Conservation (phyloP, 2,329 filamentous ascomycete species). For the Teratosphaeria zuluensis region DNA sequence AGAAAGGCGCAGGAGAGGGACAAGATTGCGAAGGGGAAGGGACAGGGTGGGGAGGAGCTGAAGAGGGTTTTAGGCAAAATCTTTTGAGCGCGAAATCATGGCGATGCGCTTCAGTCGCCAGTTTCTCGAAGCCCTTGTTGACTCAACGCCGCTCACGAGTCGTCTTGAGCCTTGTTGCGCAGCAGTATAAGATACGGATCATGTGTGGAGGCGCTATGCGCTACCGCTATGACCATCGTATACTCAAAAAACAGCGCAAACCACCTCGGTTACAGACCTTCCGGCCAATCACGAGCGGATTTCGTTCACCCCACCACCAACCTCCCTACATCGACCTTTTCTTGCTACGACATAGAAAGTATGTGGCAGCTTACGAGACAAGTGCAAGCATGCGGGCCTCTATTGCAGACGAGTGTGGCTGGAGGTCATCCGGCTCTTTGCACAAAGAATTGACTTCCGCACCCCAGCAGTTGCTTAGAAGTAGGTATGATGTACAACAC, state of each 20-base stretch:
- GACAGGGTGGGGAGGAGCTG: constrained; percentile 3
- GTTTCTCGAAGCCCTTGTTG: too few species aligned
- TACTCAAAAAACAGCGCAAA: too few species aligned
- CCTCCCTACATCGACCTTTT: too few species aligned
- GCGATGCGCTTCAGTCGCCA: too few species aligned
- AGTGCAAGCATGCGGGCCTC: not conserved
- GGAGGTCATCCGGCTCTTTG: not conserved
- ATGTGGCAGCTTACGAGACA: not conserved
- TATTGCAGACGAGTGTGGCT: not conserved
- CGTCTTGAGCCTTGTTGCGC: too few species aligned
- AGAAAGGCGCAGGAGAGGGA: constrained; percentile 22
- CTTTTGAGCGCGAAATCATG: constrained; percentile 5
- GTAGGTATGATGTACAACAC: not conserved
- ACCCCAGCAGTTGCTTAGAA: not conserved
- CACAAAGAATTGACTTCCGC: not conserved
- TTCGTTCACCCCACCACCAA: too few species aligned
- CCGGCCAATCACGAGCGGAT: too few species aligned
- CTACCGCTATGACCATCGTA: too few species aligned
- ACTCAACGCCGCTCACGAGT: too few species aligned
- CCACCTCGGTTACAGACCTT: too few species aligned
- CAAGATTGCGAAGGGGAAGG: constrained; percentile 4
- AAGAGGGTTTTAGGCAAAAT: constrained; percentile 11
- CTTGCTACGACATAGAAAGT: not conserved
- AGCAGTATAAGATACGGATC: too few species aligned
- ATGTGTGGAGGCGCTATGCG: too few species aligned